Evolutionary conservation across 225 moss, liverwort and hornwort species (phyloP).

Genomic region (Ulota crispa): DNA sequence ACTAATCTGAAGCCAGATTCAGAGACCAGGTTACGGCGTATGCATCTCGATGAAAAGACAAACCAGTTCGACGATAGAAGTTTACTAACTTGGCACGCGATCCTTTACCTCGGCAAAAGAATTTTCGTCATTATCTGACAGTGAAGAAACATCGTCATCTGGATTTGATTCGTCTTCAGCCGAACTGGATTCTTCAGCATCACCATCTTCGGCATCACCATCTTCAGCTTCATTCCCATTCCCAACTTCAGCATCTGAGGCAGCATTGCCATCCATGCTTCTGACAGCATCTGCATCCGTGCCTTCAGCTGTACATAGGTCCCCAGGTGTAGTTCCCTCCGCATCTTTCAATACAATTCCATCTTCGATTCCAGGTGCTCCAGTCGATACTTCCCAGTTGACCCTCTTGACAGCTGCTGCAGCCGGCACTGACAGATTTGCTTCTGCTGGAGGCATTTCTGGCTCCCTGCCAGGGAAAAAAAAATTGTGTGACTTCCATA

Average conservation of each 20-base stretch:
- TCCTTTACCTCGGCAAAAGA: slow-evolving; percentile 31
- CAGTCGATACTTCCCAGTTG: slow-evolving; percentile 22
- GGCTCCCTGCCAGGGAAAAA: slow-evolving; percentile 31
- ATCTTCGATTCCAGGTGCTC: slow-evolving; percentile 27
- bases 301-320: slow-evolving; percentile 18
- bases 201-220: slow-evolving; percentile 41
- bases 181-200: slow-evolving; percentile 42
- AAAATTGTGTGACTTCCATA: neutral
- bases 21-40: neutral
- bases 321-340: neutral
- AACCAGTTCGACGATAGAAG: neutral
- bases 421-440: slow-evolving; percentile 4
- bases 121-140: slow-evolving; percentile 40
- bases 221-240: slow-evolving; percentile 35
- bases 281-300: slow-evolving; percentile 11
- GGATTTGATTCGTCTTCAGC: slow-evolving; percentile 31
- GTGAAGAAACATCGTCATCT: slow-evolving; percentile 50
- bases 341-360: slow-evolving; percentile 18
- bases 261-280: slow-evolving; percentile 17
- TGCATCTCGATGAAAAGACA: slow-evolving; percentile 1
- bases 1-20: neutral
- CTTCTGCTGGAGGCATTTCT: slow-evolving; percentile 14
- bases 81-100: neutral
- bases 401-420: slow-evolving; percentile 29
- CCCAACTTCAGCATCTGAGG: slow-evolving; percentile 22